Base-by-base conservation (phyloP, 2,329 filamentous ascomycete genomes). In the Triangularia verruculosa region DNA sequence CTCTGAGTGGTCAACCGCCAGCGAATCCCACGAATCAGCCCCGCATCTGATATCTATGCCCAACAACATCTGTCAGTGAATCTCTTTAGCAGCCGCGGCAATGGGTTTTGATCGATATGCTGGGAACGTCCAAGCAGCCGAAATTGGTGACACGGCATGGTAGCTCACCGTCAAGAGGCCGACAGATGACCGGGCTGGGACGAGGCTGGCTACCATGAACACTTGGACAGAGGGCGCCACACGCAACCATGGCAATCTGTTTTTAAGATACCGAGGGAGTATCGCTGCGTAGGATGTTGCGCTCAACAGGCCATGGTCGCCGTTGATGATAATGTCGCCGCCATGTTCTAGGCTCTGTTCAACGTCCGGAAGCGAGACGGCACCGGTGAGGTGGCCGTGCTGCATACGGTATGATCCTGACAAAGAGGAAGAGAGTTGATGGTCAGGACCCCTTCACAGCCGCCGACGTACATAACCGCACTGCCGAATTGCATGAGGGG, bases 121-220 rank as follows among this genome's bases (percentile, higher is more conserved):
- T 54, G 51, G 4, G 24, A 54, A 24, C 15, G 22, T 28, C 25
- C 51, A 54, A 61, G 30, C 28, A 34, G 27, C 27, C 20, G 43
- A 47, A 17, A 55, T 61, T 54, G 60, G 64, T 66, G 39, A 57
- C 64, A 69, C 68, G 32, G 59, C 64, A 66, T 61, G 58, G 25
- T 55, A 51, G 57, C 65, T 54, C 62, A 59, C 56, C 55, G 64
- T 61, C 65, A 63, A n/a, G 13, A 58, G 39, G 15, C 28, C 24
- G 34, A 54, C 13, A 53, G 17, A 61, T n/a, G 51, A 24, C 52
- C 43, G 61, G 61, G 54, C 24, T 43, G 13, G 53, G 56, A 59
- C 47, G 25, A 61, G 54, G 57, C 39, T 61, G 57, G 53, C 54
- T 34, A 53, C 54, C 59, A 25, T 59, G 15, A 24, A 54, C 51